Evolutionary conservation across 1,284 basidiomycete genomes (phyloP), one percentile per base, ranked within the genome.

Genomic region (Pseudomicrostroma phylloplanum): DNA sequence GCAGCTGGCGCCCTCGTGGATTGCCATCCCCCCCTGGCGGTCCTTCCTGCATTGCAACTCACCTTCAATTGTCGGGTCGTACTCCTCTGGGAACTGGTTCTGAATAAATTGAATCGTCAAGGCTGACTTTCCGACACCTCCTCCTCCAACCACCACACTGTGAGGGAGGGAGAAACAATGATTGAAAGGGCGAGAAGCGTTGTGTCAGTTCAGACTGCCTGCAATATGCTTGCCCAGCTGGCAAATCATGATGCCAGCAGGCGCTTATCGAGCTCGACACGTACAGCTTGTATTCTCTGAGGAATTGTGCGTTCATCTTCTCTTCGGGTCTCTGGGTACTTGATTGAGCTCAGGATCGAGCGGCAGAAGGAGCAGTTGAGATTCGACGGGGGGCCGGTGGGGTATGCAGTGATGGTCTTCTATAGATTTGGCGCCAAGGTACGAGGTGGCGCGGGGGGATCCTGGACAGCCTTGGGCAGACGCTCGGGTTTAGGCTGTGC

Each of bases 61-160:
- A 89, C 90, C 90, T 81, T 92, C 93, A 71, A 96, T 97, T 36
- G 94, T 97, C 36, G 94, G 93, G 81, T 96, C 93, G 77, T 94
- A 98, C 82, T 97, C 94, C 81, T 96, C 92, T 58, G 97, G 92
- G 80, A 98, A 98, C 81, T 96, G 90, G 70, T 88, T 89, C 58
- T 79, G 78, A 73, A 96, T 96, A 84, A 97, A 97, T 80, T 96
- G 93, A 78, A 97, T 96, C 55, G 94, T 97, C 81, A 96, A 82
- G 25, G 92, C 92, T 55, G 89, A 94, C 84, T 97, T 96, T 70
- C 93, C 93, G 71, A 96, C 73, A 89, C 93, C 93, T 43, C 61
- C 94, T 80, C 93, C 93, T 62, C 93, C 93, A 68, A 97, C 92
- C 67, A 96, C 93, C 68, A 98, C 94, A 67, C 51, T 54, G 51